A percentile compares a stretch with the other conserved stretches of the same genome.
Conservation (phyloP, 75 land plant species). For the Cunninghamia lanceolata region DNA sequence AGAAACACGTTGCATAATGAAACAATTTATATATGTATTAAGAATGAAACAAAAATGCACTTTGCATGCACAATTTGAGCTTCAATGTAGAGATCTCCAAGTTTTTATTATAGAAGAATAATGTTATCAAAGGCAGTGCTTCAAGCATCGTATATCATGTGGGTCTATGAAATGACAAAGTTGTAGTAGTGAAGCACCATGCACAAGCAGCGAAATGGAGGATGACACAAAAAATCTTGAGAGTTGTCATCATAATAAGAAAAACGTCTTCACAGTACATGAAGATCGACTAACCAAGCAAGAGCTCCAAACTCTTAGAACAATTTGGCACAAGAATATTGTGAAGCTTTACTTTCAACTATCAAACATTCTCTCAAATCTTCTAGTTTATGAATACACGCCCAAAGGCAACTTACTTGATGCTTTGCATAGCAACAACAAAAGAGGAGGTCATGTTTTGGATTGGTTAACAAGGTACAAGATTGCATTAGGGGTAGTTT, state of each 20-base stretch:
- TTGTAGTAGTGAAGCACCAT: conserved; percentile 70
- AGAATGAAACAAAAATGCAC: no score
- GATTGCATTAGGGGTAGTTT: conserved; percentile 82
- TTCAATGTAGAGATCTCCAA: conserved; percentile 47
- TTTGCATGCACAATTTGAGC: conserved; percentile 41
- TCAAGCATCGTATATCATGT: conserved; percentile 77
- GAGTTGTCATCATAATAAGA: neutral
- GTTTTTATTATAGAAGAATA: conserved; percentile 44
- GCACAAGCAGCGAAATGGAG: conserved; percentile 30
- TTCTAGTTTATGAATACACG: conserved; percentile 87
- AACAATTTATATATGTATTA: no score
- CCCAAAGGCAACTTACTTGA: conserved; percentile 76
- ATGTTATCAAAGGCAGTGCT: conserved; percentile 71
- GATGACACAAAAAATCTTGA: conserved; percentile 25
- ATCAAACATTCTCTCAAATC: conserved; percentile 36
- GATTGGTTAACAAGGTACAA: conserved; percentile 72
- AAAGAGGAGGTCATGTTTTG: conserved; percentile 36
- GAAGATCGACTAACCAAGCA: conserved; percentile 20
- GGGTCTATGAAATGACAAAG: conserved; percentile 51
- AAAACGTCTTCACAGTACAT: neutral
- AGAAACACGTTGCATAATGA: no score
- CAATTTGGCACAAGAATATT: conserved; percentile 75
- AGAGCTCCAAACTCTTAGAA: conserved; percentile 69
- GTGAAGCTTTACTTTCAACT: conserved; percentile 74
- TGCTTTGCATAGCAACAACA: conserved; percentile 51